A percentile compares a stretch with the other conserved stretches of the same genome.
Conservation (phyloP, 129 eudicot species). For the Chrysanthemum makinoi region DNA sequence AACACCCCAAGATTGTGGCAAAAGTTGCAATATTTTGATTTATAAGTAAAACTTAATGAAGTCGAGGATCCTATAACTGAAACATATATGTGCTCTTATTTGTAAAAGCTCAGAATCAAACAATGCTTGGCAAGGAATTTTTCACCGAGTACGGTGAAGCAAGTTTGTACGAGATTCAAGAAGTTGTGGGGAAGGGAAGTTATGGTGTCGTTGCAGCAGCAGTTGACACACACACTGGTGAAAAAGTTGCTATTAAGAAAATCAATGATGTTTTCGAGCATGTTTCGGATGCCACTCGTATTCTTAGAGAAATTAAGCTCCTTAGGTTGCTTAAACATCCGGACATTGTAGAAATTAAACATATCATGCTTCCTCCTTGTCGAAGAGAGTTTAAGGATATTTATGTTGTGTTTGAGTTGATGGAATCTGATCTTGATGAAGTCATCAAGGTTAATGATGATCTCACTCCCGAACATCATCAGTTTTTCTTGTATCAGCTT, state of each 20-base stretch:
- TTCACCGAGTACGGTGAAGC: constrained; percentile 97
- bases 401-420: constrained; percentile 91
- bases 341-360: constrained; percentile 83
- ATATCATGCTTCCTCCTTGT: constrained; percentile 91
- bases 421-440: constrained; percentile 92
- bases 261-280: constrained; percentile 81
- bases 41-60: neutral
- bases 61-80: neutral
- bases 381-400: constrained; percentile 92
- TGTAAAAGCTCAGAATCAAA: constrained; percentile 31
- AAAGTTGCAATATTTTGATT: too few relatives aligned
- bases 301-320: constrained; percentile 84
- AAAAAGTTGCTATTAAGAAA: constrained; percentile 81
- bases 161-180: constrained; percentile 76
- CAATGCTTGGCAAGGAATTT: constrained; percentile 84
- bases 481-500: constrained; percentile 85
- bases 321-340: constrained; percentile 77
- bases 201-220: constrained; percentile 94
- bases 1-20: too few relatives aligned
- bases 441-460: constrained; percentile 84
- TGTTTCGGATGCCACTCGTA: constrained; percentile 91
- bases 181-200: constrained; percentile 90
- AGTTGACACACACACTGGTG: constrained; percentile 89
- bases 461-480: constrained; percentile 85
- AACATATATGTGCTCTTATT: neutral